Base-by-base conservation (phyloP, 768 basidiomycete genomes). In the Suillus clintonianus region DNA sequence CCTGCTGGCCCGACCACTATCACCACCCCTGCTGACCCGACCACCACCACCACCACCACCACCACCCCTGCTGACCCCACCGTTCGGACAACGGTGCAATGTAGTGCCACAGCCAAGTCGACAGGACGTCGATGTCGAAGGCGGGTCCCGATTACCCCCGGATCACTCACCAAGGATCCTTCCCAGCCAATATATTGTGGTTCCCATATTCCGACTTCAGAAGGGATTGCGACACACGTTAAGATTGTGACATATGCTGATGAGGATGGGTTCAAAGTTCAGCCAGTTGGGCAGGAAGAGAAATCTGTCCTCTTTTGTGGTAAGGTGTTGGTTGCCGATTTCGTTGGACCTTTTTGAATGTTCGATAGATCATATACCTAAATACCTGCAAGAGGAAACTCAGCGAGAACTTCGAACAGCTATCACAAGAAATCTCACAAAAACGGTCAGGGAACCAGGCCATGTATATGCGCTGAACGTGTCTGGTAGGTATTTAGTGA, bases 381-480 rank as follows among this genome's bases (percentile, higher is more conserved):
- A 73, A 22, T 91, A 92, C 71, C 73, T 94, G 43, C 82, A 83
- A 60, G 63, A 69, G 5, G 84, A 86, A 56, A 90, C 91, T 30
- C 86, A 86, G 67, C 78, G 81, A 27, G 81, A 85, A 1, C 72
- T 89, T 32, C 77, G 80, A 61, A 70, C 71, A 19, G 83, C 84
- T 70, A 88, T 88, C 84, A 79, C 79, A 63, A 83, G 82, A 78
- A 77, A 5, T 83, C 89, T 8, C 68, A 2, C 81, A 83, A 11
- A 91, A 94, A 67, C 82, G 79, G 17, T 78, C 83, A 14, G 92
- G 92, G 0, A 91, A 90, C 69, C 93, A 94, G 60, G 95, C 94
- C 68, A 85, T 86, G 0, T 94, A 89, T 72, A 89, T 93, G 74
- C 89, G 93, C 64, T 82, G 86, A 72, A 89, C 89, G 90, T 72